Evolutionary conservation across 2,329 filamentous ascomycete species (phyloP).

Genomic region (Bimuria novae-zelandiae): DNA sequence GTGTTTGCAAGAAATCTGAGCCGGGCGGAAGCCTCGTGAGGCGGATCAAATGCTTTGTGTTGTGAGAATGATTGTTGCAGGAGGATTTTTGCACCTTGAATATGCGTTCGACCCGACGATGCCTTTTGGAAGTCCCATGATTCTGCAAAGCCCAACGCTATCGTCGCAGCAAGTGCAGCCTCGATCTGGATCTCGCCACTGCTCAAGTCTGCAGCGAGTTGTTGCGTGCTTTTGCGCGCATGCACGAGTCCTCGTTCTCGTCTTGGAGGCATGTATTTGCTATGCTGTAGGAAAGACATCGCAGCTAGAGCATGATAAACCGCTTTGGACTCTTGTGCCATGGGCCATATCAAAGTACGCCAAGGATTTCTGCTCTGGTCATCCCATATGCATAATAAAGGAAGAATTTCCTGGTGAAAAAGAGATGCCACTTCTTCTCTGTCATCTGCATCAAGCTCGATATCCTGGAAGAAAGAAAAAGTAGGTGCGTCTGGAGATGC

Average conservation of each 20-base stretch:
- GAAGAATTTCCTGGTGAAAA: slow-evolving; percentile 67
- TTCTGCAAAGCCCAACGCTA: slow-evolving; percentile 69
- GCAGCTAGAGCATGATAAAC: slow-evolving; percentile 69
- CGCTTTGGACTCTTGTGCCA: slow-evolving; percentile 65
- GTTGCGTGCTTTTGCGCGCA: slow-evolving; percentile 63
- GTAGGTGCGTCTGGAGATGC: slow-evolving; percentile 9
- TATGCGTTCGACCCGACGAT: slow-evolving; percentile 67
- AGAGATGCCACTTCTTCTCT: slow-evolving; percentile 64
- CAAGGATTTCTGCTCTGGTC: slow-evolving; percentile 69
- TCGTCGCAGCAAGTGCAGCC: slow-evolving; percentile 66
- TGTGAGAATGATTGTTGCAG: slow-evolving; percentile 61
- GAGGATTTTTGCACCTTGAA: slow-evolving; percentile 65
- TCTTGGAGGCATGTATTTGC: slow-evolving; percentile 59
- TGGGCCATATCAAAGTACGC: slow-evolving; percentile 69
- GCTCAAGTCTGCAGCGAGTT: slow-evolving; percentile 56
- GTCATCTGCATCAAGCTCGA: slow-evolving; percentile 42
- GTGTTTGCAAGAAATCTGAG: slow-evolving; percentile 70
- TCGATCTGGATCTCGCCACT: slow-evolving; percentile 65
- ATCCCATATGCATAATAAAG: slow-evolving; percentile 70
- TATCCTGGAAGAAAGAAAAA: slow-evolving; percentile 2
- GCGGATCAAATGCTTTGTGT: slow-evolving; percentile 42
- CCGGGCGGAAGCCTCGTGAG: slow-evolving; percentile 46
- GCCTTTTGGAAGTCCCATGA: slow-evolving; percentile 68
- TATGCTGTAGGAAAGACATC: slow-evolving; percentile 68
- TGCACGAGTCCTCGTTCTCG: slow-evolving; percentile 66